Percentiles rank a stretch among this genome's conserved stretches.
phyloP scores from a whole-genome alignment of 2,329 filamentous ascomycete species.

The Cytospora piceae region DNA sequence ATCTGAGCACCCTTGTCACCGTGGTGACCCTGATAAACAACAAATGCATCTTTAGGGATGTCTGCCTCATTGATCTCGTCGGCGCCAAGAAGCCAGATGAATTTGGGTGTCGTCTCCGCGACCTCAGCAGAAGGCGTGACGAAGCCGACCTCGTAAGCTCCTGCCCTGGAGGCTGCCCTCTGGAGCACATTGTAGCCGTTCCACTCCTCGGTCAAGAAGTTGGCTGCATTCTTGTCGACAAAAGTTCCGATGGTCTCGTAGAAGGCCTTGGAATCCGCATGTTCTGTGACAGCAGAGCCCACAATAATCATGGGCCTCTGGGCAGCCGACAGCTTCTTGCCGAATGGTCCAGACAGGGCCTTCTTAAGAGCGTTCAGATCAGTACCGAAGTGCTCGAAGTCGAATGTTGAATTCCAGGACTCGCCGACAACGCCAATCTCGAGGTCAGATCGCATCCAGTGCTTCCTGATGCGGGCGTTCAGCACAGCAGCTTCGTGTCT shows the following conservation, averaged over 20 bases:
- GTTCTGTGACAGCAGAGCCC: constrained; percentile 89
- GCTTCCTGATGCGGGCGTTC: constrained; percentile 96
- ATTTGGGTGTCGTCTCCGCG: constrained; percentile 85
- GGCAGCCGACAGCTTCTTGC: constrained; percentile 86
- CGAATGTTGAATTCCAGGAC: constrained; percentile 90
- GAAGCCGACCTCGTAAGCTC: constrained; percentile 95
- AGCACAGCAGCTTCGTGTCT: constrained; percentile 93
- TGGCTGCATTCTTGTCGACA: constrained; percentile 88
- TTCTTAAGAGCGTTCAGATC: constrained; percentile 82
- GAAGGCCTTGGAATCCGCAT: constrained; percentile 86
- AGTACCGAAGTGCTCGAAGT: constrained; percentile 86
- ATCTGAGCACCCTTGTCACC: constrained; percentile 92
- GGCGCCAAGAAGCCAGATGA: constrained; percentile 94
- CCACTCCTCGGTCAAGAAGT: constrained; percentile 89
- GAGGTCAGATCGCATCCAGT: constrained; percentile 94
- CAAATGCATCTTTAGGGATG: constrained; percentile 93
- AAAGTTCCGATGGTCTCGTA: constrained; percentile 90
- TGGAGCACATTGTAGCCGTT: constrained; percentile 98
- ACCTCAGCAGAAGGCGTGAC: constrained; percentile 81
- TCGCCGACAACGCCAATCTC: constrained; percentile 92
- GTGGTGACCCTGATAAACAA: constrained; percentile 98
- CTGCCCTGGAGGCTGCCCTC: constrained; percentile 86
- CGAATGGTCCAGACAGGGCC: constrained; percentile 83
- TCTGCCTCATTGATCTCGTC: constrained; percentile 86
- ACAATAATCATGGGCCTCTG: constrained; percentile 97